Percentiles rank a stretch among this genome's conserved stretches.
Evolutionary conservation across 106 monocot species (phyloP).

Genomic region (Dactylorhiza incarnata): DNA sequence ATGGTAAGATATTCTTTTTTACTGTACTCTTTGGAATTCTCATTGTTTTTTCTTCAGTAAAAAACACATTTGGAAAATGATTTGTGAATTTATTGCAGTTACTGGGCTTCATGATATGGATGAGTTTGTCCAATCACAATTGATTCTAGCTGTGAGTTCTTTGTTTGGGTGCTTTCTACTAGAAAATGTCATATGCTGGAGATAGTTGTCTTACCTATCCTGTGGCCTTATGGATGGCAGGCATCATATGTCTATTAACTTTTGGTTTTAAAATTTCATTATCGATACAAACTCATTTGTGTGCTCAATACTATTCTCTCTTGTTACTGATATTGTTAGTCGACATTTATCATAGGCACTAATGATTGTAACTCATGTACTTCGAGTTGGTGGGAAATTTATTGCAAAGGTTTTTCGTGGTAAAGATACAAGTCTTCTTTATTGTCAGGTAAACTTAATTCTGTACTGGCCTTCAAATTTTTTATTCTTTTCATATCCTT

Average conservation of each 20-base stretch:
- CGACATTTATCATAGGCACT: slow-evolving; percentile 42
- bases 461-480: neutral
- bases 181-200: neutral
- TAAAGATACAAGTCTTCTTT: slow-evolving; percentile 96
- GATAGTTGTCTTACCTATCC: neutral
- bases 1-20: slow-evolving; percentile 43
- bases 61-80: neutral
- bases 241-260: neutral
- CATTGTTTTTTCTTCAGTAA: slow-evolving; percentile 7
- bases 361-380: slow-evolving; percentile 95
- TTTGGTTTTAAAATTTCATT: neutral
- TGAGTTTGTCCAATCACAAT: slow-evolving; percentile 96
- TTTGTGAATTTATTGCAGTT: slow-evolving; percentile 37
- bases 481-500: neutral
- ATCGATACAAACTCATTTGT: slow-evolving; percentile 1
- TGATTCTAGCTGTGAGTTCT: slow-evolving; percentile 83
- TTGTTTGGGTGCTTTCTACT: neutral
- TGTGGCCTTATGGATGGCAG: neutral
- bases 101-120: slow-evolving; percentile 99
- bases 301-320: neutral
- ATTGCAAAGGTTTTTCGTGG: slow-evolving; percentile 96
- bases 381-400: slow-evolving; percentile 85
- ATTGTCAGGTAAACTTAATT: slow-evolving; percentile 63
- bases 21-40: neutral
- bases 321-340: slow-evolving; percentile 1